Evolutionary conservation across 139 green algal species (phyloP).

Genomic region (Micractinium conductrix): DNA sequence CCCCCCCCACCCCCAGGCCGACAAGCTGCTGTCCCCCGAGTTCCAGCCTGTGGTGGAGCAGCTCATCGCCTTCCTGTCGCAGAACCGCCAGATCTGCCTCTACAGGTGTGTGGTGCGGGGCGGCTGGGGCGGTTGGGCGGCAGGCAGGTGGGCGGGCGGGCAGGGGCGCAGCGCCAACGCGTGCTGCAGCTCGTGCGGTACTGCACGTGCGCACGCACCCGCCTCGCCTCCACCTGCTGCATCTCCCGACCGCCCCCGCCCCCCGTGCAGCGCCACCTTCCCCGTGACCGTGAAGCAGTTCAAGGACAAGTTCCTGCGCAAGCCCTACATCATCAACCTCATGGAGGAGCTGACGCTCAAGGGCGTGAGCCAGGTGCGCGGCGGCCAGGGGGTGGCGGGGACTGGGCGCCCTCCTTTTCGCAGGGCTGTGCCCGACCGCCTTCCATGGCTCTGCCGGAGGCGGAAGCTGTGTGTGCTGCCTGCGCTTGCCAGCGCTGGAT

Average conservation of each 20-base stretch:
- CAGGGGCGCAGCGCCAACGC: too few relatives aligned
- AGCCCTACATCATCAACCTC: conserved; percentile 99
- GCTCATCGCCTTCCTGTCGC: conserved; percentile 87
- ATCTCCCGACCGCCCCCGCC: too few relatives aligned
- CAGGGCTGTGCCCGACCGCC: too few relatives aligned
- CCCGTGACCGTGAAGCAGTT: conserved; percentile 99
- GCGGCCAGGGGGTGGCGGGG: not conserved
- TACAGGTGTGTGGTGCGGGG: conserved; percentile 65
- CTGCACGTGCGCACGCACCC: not conserved
- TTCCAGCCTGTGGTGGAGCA: conserved; percentile 98
- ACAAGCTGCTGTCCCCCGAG: conserved; percentile 97
- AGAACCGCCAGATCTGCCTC: conserved; percentile 95
- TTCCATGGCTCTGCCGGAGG: too few relatives aligned
- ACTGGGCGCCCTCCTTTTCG: too few relatives aligned
- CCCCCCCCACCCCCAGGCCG: conserved; percentile 66
- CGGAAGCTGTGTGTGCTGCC: not conserved
- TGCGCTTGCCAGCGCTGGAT: too few relatives aligned
- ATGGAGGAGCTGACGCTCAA: conserved; percentile 99
- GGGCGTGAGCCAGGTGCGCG: conserved; percentile 79
- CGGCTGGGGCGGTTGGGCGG: not conserved
- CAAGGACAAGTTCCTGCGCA: conserved; percentile 96
- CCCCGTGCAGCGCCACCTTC: conserved; percentile 65
- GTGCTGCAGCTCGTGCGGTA: not conserved
- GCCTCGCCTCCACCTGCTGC: not conserved
- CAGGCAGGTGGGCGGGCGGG: not conserved